Evolutionary conservation across 345 rosid species (phyloP), one percentile per base, ranked within the genome.

Genomic region (Kandelia obovata): DNA sequence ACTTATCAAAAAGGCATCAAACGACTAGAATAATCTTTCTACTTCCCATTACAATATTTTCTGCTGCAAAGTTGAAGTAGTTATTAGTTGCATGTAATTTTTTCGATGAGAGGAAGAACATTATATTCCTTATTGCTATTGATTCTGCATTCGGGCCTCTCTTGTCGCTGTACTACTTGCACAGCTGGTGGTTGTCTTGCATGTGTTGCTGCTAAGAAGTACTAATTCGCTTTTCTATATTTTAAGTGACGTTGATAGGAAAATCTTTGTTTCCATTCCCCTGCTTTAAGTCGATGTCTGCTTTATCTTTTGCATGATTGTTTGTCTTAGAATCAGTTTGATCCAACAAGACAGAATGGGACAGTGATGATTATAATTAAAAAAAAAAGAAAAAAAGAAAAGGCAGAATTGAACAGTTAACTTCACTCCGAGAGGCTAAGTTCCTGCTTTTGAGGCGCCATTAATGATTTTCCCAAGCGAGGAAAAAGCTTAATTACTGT

Each of bases 201-300:
- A 21, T 56, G 13, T 25, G 59, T 11, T 21, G 31, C 58, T 53
- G 25, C 59, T 25, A 25, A 25, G 28, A 21, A 56, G 5, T 61
- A 67, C 61, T 34, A 51, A 66, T 47, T 26, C 68, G 47, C 34
- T 61, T 58, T 56, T 31, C 35, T 39, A 25, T 21, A 31, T 46
- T 64, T 31, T 30, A 21, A 37, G 49, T 5, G 21, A 53, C 34
- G 27, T 55, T 59, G 49, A 67, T 39, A 60, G 74, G 47, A 46
- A 61, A 67, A 62, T 81, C 73, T 64, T 70, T 78, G 62, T 78
- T 81, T 58, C 66, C 37, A 57, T 27, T 27, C 17, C 6, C 17
- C 72, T 62, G 64, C 56, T 26, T 39, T 57, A 61, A 37, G 53
- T 34, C 32, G 53, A 46, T 53, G 67, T 69, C 25, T 23, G 30